A percentile compares a stretch with the other conserved stretches of the same genome.
Conservation (phyloP, 176 grass and related monocot species). For the Lolium perenne region DNA sequence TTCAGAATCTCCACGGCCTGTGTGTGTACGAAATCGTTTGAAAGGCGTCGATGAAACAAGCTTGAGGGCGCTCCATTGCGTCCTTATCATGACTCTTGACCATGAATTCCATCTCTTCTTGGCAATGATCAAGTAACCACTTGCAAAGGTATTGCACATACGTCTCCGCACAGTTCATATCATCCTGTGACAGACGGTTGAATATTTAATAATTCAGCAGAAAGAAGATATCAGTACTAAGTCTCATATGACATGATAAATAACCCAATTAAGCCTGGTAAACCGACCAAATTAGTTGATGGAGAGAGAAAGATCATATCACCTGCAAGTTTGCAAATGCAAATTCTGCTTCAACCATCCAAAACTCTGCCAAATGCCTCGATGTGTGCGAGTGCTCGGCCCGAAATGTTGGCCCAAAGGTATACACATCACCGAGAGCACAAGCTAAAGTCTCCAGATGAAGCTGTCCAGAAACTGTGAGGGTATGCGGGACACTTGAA, state of each 20-base stretch:
- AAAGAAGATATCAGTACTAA: neutral
- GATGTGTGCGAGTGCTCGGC: constrained; percentile 89
- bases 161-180: constrained; percentile 82
- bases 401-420: constrained; percentile 91
- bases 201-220: neutral
- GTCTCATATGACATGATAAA: neutral
- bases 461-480: constrained; percentile 89
- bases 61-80: constrained; percentile 80
- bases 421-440: constrained; percentile 84
- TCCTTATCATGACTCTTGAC: constrained; percentile 76
- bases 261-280: neutral
- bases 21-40: constrained; percentile 78
- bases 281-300: neutral
- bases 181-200: constrained; percentile 58
- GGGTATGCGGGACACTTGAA: constrained; percentile 82
- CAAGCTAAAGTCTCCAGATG: constrained; percentile 90
- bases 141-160: constrained; percentile 89
- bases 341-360: constrained; percentile 97
- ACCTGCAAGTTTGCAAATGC: constrained; percentile 97
- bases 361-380: constrained; percentile 88
- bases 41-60: constrained; percentile 80
- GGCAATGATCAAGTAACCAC: constrained; percentile 77
- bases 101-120: constrained; percentile 92
- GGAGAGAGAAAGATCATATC: neutral
- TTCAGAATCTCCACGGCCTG: constrained; percentile 49